Conservation (phyloP, 106 monocot species). For the Ottelia alismoides region DNA sequence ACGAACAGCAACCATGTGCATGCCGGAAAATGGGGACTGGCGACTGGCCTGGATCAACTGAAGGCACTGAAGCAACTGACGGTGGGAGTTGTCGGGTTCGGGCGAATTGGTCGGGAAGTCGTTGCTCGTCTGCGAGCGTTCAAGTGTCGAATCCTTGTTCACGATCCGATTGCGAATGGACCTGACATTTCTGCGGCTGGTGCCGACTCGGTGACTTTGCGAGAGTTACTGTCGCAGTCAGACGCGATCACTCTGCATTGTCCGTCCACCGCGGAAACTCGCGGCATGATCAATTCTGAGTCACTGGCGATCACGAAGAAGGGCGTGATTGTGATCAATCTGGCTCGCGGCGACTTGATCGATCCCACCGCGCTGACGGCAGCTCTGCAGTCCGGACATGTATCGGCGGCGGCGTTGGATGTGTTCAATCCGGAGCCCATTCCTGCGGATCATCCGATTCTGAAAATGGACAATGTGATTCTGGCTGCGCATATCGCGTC, state of each 20-base stretch:
- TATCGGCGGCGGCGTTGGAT: neutral
- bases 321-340: neutral
- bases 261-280: neutral
- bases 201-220: neutral
- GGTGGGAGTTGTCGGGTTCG: neutral
- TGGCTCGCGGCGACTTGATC: neutral
- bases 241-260: neutral
- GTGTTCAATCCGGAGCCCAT: neutral
- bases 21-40: neutral
- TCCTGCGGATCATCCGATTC: neutral
- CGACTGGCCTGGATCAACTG: neutral
- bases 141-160: neutral
- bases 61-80: neutral
- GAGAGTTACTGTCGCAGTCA: neutral
- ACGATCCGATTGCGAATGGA: neutral
- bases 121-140: neutral
- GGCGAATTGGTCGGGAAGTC: neutral
- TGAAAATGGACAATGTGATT: neutral
- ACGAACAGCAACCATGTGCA: neutral
- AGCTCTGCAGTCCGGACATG: neutral
- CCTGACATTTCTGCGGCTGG: neutral
- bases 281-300: neutral
- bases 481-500: neutral
- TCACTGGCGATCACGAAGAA: neutral
- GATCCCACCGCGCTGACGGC: neutral